Conservation (phyloP, 176 grass and related monocot species). For the Echinochloa phyllopogon region DNA sequence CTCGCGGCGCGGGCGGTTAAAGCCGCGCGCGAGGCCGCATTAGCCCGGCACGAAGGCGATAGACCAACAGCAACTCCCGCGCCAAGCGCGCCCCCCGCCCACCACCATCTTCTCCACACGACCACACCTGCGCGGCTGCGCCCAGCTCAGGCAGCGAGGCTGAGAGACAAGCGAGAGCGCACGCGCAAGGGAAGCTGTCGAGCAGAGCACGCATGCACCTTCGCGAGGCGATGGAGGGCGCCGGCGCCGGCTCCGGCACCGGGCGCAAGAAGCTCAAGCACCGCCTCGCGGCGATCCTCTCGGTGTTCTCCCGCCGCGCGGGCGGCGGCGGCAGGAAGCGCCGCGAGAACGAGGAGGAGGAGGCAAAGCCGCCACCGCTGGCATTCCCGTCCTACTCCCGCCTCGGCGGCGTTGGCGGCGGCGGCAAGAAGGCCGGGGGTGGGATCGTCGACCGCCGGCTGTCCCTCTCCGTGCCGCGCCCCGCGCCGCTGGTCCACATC, state of each 20-base stretch:
- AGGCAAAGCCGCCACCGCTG: not conserved
- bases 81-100: not conserved
- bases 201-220: not conserved
- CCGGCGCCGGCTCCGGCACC: conserved; percentile 6
- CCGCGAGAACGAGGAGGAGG: conserved; percentile 12
- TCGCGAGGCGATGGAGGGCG: conserved; percentile 39
- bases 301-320: conserved; percentile 59
- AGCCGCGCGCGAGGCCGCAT: conserved; percentile 34
- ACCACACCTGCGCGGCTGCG: not conserved
- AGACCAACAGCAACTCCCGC: conserved; percentile 41
- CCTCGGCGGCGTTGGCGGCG: not conserved
- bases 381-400: conserved; percentile 47
- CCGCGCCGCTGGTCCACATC: conserved; percentile 56
- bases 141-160: not conserved
- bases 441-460: conserved; percentile 44
- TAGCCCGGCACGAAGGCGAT: conserved; percentile 54
- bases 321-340: conserved; percentile 42
- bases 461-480: conserved; percentile 49
- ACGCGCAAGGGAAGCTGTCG: not conserved
- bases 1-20: conserved; percentile 38
- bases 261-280: conserved; percentile 71
- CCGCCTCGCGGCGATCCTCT: conserved; percentile 67
- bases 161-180: not conserved
- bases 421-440: conserved; percentile 2
- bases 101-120: not conserved